Base-by-base conservation (phyloP, 768 basidiomycete genomes). In the Hygrocybe coccinea region DNA sequence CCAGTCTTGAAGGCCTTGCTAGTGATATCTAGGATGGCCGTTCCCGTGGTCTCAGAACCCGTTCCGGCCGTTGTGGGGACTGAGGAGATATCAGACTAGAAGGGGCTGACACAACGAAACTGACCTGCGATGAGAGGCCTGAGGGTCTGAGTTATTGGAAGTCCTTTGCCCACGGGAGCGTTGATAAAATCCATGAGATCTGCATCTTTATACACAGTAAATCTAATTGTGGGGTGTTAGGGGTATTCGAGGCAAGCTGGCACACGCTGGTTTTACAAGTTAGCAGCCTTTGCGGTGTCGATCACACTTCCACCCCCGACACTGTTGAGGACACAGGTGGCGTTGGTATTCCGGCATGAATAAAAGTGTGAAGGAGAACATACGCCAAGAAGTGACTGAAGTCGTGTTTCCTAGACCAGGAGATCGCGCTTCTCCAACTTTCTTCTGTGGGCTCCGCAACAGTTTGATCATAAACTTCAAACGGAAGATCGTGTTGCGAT, bases 121-220 rank as follows among this genome's bases (percentile, higher is more conserved):
- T 29, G 15, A 60, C 59, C 51, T 15, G 92, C 92, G 57, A 95
- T 95, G 46, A 98, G 76, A 12, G 95, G 95, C 7, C 83, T 75
- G 21, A 98, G 76, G 15, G 76, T 73, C 65, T 89, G 75, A 2
- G 79, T 74, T 59, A 98, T 87, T 2, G 95, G 91, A 37, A 86
- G 77, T 4, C 95, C 95, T 71, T 92, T 94, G 41, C 95, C 95
- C 52, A 97, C 77, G 0, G 95, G 95, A 1, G 95, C 94, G 66
- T 97, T 98, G 71, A 97, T 90, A 69, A 95, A 98, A 68, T 98
- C 95, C 75, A 94, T 88, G 9, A 97, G 74, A 65, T 97, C 91
- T 1, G 90, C 82, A 59, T 97, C 91, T 61, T 87, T 87, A 77
- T 97, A 97, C 10, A 91, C 90, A 0, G 89, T 79, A 70, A 94